These are phyloP conservation scores for Ascosphaera apis DNA, from an alignment of 2,329 filamentous ascomycete species.

Conservation along the genomic window DNA sequence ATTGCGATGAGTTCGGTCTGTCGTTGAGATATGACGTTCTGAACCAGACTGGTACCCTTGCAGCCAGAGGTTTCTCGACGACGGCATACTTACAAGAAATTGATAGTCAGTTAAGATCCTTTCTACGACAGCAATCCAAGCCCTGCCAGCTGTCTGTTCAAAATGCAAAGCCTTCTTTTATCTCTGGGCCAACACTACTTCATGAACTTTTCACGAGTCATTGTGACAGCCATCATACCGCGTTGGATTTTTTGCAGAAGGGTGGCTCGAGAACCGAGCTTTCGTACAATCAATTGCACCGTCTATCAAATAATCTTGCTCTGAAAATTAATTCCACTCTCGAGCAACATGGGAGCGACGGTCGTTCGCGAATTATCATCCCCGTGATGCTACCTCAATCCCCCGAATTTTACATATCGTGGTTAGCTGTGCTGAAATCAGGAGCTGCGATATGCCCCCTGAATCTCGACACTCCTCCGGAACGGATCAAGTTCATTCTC, in stretches of 20 bases:
- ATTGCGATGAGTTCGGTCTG: constrained; percentile 6
- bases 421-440: constrained; percentile 55
- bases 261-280: constrained; percentile 25
- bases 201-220: constrained; percentile 37
- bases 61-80: constrained; percentile 9
- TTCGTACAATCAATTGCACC: constrained; percentile 41
- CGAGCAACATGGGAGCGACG: constrained; percentile 6
- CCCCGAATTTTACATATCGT: constrained; percentile 51
- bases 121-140: constrained; percentile 8
- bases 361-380: constrained; percentile 26
- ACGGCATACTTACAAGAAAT: constrained; percentile 10
- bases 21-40: constrained; percentile 8
- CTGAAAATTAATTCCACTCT: constrained; percentile 19
- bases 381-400: constrained; percentile 60
- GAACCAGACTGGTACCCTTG: constrained; percentile 9
- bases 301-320: constrained; percentile 33
- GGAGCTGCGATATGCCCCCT: constrained; percentile 74
- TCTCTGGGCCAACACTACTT: constrained; percentile 33
- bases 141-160: constrained; percentile 11
- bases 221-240: constrained; percentile 18
- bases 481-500: constrained; percentile 59
- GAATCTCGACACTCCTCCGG: constrained; percentile 51
- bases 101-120: constrained; percentile 10
- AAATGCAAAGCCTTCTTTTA: constrained; percentile 29
- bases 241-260: constrained; percentile 39